phyloP scores from a whole-genome alignment of 2,329 filamentous ascomycete genomes.

The Neoscytalidium dimidiatum region DNA sequence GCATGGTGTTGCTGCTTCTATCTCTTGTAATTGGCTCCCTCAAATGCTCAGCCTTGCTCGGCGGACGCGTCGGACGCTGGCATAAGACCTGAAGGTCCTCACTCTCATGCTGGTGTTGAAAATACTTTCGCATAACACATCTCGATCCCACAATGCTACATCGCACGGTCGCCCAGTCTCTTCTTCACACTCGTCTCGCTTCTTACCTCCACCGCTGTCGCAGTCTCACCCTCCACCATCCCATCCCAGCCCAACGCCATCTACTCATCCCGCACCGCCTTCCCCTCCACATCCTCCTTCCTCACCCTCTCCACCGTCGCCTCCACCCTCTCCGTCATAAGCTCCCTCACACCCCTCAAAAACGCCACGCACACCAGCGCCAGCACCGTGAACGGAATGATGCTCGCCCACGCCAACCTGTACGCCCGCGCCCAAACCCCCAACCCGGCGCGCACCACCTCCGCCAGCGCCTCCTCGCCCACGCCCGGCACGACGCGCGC shows the following conservation, averaged over 20 bases:
- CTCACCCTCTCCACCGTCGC: conserved; percentile 30
- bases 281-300: conserved; percentile 23
- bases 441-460: conserved; percentile 30
- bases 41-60: no score
- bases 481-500: conserved; percentile 23
- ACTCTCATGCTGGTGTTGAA: no score
- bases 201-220: neutral
- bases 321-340: conserved; percentile 36
- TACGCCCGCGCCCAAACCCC: conserved; percentile 34
- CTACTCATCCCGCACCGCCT: conserved; percentile 8
- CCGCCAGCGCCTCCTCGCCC: conserved; percentile 24
- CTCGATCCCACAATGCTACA: no score
- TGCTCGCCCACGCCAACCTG: conserved; percentile 33
- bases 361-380: conserved; percentile 29
- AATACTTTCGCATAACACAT: no score
- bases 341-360: conserved; percentile 31
- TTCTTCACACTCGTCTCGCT: no score
- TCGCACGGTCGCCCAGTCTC: no score
- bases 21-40: no score
- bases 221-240: neutral
- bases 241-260: neutral
- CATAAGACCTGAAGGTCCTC: no score
- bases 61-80: no score
- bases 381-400: conserved; percentile 34
- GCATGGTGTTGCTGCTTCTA: no score